Base-by-base conservation (phyloP, 768 basidiomycete species). In the Gyrodon lividus region DNA sequence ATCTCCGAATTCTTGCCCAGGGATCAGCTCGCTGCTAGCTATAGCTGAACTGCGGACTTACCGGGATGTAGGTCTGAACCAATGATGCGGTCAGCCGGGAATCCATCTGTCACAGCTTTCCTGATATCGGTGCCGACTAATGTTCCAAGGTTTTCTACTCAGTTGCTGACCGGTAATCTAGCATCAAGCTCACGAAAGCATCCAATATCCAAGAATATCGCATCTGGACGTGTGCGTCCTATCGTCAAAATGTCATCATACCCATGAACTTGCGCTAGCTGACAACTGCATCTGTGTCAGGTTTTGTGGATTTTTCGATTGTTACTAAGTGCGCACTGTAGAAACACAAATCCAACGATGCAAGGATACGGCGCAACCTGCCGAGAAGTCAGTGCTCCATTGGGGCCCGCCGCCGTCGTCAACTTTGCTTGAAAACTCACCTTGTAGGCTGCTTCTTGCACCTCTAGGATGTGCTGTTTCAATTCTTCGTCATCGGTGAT, bases 1-100 rank as follows among this genome's bases (percentile, higher is more conserved):
- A 3, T 77, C 70, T 81, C 81, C 83, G 55, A 80, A 84, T 7
- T 65, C 82, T 83, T 44, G 16, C 33, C 16, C 10, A 20, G 35
- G 12, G 17, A 13, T 39, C 10, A 17, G 8, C 13, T 30, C 17
- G 10, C 20, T 19, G 14, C 22, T 20, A 13, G 23, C 17, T 37
- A 38, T 24, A 19, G 12, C 34, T 17, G 13, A 38, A 23, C 10
- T 31, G 35, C 3, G 5, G 17, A 38, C 12, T 45, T 41, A 72
- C 75, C 71, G 24, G 64, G 52, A 19, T 59, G 51, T 8, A 76
- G 47, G 51, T 76, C 75, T 7, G 70, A 65, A 5, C 64, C 64
- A 26, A 76, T 50, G 20, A 68, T 62, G 19, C 69, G 65, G 43
- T 64, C 35, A 2, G 62, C 44, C 2, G 74, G 75, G 45, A 62